Conservation (phyloP, 2,329 filamentous ascomycete genomes). For the Arthrobotrys entomopaga region DNA sequence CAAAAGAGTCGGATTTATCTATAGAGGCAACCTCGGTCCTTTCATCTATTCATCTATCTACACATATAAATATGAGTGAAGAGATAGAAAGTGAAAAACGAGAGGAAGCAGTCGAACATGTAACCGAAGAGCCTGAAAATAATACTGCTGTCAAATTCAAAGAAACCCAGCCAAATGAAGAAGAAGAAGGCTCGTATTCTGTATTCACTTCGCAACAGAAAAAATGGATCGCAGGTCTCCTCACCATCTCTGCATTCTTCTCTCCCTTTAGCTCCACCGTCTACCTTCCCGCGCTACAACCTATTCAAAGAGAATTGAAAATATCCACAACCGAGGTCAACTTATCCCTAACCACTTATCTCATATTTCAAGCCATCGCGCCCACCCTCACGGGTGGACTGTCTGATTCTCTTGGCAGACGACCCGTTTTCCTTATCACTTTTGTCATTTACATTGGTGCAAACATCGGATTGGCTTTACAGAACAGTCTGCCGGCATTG, state of each 20-base stretch:
- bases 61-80: conserved; percentile 6
- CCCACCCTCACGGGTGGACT: conserved; percentile 72
- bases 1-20: no score
- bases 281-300: conserved; percentile 68
- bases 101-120: conserved; percentile 6
- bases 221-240: conserved; percentile 41
- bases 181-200: conserved; percentile 21
- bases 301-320: conserved; percentile 65
- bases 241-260: conserved; percentile 47
- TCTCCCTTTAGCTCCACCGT: conserved; percentile 62
- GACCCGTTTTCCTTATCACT: conserved; percentile 71
- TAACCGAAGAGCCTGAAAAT: no score
- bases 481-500: conserved; percentile 69
- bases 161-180: not conserved
- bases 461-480: conserved; percentile 71
- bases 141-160: not conserved
- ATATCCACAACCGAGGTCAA: conserved; percentile 65
- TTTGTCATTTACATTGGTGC: conserved; percentile 70
- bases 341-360: conserved; percentile 69
- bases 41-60: no score
- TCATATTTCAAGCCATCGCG: conserved; percentile 71
- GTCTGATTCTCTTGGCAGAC: conserved; percentile 70
- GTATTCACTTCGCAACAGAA: conserved; percentile 29
- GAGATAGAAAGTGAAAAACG: conserved; percentile 19
- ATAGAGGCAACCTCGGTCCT: no score